These are phyloP conservation scores for Combretum micranthum DNA, from an alignment of 345 rosid species.

Conservation along the genomic window DNA sequence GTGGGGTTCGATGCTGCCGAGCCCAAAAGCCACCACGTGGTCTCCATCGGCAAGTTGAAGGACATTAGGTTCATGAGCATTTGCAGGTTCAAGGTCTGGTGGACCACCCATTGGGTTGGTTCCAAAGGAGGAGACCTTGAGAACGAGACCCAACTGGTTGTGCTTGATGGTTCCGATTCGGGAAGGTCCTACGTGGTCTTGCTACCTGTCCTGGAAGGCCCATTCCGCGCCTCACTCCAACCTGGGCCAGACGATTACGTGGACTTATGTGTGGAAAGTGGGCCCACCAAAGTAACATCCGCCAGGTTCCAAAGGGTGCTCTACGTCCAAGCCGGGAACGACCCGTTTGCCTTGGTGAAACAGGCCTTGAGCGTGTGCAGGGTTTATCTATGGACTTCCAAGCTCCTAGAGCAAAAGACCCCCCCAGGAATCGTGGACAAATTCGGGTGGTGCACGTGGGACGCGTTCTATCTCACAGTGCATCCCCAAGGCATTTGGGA, in stretches of 20 bases:
- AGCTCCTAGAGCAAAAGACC: conserved; percentile 61
- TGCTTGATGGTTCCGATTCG: conserved; percentile 53
- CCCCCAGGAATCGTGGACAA: conserved; percentile 88
- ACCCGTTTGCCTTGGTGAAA: conserved; percentile 59
- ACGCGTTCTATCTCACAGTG: conserved; percentile 86
- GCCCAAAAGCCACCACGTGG: conserved; percentile 54
- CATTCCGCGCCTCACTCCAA: conserved; percentile 67
- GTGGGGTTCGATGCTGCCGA: conserved; percentile 46
- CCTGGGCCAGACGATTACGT: conserved; percentile 58
- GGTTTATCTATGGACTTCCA: conserved; percentile 63
- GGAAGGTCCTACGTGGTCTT: conserved; percentile 69
- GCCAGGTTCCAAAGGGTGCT: conserved; percentile 37
- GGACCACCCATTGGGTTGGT: conserved; percentile 96
- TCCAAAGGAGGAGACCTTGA: conserved; percentile 75
- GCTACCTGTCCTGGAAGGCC: conserved; percentile 67
- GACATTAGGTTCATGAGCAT: conserved; percentile 81
- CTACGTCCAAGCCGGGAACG: conserved; percentile 59
- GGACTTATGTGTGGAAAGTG: conserved; percentile 74
- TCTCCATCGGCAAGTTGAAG: conserved; percentile 60
- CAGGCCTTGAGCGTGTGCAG: conserved; percentile 65
- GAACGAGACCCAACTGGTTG: conserved; percentile 69
- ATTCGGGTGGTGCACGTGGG: conserved; percentile 99
- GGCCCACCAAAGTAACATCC: conserved; percentile 57
- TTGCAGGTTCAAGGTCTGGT: conserved; percentile 98
- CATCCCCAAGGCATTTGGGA: conserved; percentile 73